Evolutionary conservation across 495 filamentous ascomycete genomes (phyloP).

Genomic region (Podospora tetraspora): DNA sequence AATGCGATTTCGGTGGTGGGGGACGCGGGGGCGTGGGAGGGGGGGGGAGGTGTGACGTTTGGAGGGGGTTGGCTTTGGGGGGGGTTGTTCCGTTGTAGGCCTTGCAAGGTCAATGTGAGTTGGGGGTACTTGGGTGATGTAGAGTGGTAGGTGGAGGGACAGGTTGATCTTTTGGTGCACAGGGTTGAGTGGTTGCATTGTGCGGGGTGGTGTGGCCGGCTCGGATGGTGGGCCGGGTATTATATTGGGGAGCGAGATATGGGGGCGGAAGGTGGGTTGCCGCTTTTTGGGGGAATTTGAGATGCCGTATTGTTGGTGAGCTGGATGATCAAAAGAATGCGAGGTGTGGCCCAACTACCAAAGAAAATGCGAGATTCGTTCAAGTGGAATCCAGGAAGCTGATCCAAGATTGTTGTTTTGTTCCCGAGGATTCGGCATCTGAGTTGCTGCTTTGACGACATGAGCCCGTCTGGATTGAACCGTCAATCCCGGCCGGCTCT

Average conservation of each 20-base stretch:
- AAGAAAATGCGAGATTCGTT: background rate
- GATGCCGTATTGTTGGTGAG: background rate
- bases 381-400: background rate
- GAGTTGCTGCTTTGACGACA: background rate
- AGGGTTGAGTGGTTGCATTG: background rate
- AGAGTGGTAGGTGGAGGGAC: too few species aligned
- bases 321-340: background rate
- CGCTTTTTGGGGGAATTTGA: background rate
- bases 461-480: background rate
- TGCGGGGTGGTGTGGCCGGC: background rate
- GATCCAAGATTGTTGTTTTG: background rate
- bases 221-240: background rate
- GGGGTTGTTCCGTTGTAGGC: slow-evolving; percentile 13
- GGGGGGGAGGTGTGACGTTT: slow-evolving; percentile 47
- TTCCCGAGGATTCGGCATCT: background rate
- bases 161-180: too few species aligned
- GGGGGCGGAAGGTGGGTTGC: background rate
- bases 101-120: background rate
- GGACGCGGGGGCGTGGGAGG: slow-evolving; percentile 48
- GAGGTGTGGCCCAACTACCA: background rate
- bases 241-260: background rate
- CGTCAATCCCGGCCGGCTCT: background rate
- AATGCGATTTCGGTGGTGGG: slow-evolving; percentile 35
- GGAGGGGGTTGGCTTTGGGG: slow-evolving; percentile 29
- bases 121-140: background rate